Evolutionary conservation across 768 basidiomycete species (phyloP), one percentile per base, ranked within the genome.

Genomic region (Phlebiopsis gigantea): DNA sequence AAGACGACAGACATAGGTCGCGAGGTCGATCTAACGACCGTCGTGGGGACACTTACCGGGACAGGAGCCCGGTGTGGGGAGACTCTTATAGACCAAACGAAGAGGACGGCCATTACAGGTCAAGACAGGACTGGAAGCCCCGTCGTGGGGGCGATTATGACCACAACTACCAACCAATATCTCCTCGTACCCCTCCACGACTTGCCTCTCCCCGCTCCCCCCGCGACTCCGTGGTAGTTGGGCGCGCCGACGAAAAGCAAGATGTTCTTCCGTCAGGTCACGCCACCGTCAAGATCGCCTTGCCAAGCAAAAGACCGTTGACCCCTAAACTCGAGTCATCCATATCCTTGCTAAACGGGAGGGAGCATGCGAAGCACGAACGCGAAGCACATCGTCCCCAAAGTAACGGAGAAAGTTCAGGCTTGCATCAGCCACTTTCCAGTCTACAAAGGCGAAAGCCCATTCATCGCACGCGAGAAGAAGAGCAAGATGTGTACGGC

Each of bases 401-500:
- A 43, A 30, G 41, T 22, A 44, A 47, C 26, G 14, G 46, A 53
- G 46, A 2, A 57, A 64, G 26, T 62, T 54, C 63, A 10, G 62
- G 67, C 14, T n/a, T 19, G 22, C 53, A 31, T 17, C 41, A 45
- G 45, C 45, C 47, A n/a, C 34, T 53, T 26, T 22, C 26, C 72
- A 70, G 61, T 50, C 57, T 57, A 21, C 58, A 56, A 55, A 77
- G 72, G 60, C 78, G 76, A 17, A 73, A 73, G 29, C 75, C 74
- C 1, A 70, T 77, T 8, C 75, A 76, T 26, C 77, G 88, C 53
- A 73, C 85, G 9, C 71, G 75, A 31, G 81, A 86, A 59, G 81
- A 88, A 56, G 91, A 93, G 62, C 69, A 77, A 60, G 74, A 76
- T 45, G 84, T 81, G 0, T 93, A 90, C 66, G 85, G 87, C 30